Evolutionary conservation across 2,329 filamentous ascomycete species (phyloP), one percentile per base, ranked within the genome.

Genomic region (Monosporascus ibericus): DNA sequence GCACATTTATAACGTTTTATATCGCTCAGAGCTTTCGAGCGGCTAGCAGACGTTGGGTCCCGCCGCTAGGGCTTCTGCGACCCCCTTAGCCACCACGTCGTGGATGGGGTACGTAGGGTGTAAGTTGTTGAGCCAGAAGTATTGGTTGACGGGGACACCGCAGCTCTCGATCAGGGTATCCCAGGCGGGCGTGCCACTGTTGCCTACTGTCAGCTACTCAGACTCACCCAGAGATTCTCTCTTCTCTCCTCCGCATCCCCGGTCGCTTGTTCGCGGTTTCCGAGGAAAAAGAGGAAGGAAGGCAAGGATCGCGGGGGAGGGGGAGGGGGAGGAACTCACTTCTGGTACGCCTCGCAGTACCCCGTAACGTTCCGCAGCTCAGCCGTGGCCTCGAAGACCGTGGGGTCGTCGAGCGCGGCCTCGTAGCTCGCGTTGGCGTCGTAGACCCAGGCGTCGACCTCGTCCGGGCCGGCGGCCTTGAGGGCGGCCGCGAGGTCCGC

Each of bases 91-190:
- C 7, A 83, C 75, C 6, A 78, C 77, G 49, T 84, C 79, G 57
- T 86, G 82, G 50, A 85, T 75, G 0, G 80, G 75, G 62, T 78
- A 82, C 0, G 82, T 86, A n/a, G 84, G 83, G 61, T 86, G 84
- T 57, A 86, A 64, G 39, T 66, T 72, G 59, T 86, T 85, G 30
- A 85, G 68, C 83, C 82, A 86, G 59, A 86, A 77, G 63, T 85
- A 86, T 67, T 85, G 69, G 61, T 85, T 79, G 3, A 84, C 80
- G 0, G 79, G 69, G 44, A 80, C 65, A 1, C 71, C 70, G 62
- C 83, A 86, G 47, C 70, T 72, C 5, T 70, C 60, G 47, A 66
- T 66, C 36, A 73, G 64, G 3, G 70, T 74, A 49, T 77, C 66
- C 38, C 62, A 60, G 2, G 67, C 63, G 3, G 72, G 70, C 0